Evolutionary conservation across 768 basidiomycete genomes (phyloP).

Genomic region (Dentipellis sp.): DNA sequence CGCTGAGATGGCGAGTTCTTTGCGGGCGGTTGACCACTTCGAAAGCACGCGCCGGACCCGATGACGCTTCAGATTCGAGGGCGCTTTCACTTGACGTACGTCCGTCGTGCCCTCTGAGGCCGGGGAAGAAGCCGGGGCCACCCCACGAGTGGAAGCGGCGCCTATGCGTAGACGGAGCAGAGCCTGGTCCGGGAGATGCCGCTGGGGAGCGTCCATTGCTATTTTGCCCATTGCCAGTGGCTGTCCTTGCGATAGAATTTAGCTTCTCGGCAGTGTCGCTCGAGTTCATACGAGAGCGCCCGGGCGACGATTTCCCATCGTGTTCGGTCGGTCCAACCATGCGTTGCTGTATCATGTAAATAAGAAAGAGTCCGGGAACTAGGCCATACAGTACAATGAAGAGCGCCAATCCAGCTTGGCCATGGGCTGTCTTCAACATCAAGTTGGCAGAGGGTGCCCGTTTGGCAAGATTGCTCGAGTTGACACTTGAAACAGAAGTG

Average conservation of each 20-base stretch:
- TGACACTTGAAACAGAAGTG: conserved; percentile 36
- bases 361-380: conserved; percentile 32
- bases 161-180: conserved; percentile 20
- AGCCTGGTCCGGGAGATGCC: conserved; percentile 19
- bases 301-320: conserved; percentile 1
- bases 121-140: conserved; percentile 27
- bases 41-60: conserved; percentile 26
- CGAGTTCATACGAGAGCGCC: conserved; percentile 25
- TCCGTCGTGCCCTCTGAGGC: conserved; percentile 26
- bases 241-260: conserved; percentile 11
- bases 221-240: conserved; percentile 11
- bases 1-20: conserved; percentile 44
- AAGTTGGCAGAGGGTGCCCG: conserved; percentile 22
- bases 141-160: conserved; percentile 29
- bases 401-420: conserved; percentile 54
- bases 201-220: conserved; percentile 17
- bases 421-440: conserved; percentile 51
- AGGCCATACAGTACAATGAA: conserved; percentile 52
- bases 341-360: conserved; percentile 15
- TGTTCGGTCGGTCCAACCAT: conserved; percentile 1
- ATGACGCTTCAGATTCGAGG: conserved; percentile 12
- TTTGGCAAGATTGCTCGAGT: conserved; percentile 16
- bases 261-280: conserved; percentile 33
- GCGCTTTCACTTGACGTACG: conserved; percentile 32
- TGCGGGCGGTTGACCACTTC: conserved; percentile 42